Evolutionary conservation across 2,329 filamentous ascomycete species (phyloP).

Genomic region (Nemania sp.): DNA sequence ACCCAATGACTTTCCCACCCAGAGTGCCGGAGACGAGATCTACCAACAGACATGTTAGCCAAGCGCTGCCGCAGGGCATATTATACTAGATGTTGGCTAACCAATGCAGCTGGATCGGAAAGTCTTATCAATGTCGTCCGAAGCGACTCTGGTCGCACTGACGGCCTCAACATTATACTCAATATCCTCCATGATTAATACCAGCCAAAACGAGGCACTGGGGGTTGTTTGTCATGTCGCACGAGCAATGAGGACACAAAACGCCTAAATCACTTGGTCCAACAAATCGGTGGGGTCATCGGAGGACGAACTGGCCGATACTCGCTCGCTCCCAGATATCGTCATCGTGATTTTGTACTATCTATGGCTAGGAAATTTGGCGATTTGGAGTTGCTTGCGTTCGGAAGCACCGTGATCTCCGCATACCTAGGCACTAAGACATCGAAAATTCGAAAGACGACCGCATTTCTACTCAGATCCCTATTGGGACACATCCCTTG

Average conservation of each 20-base stretch:
- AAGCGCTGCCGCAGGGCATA: neutral
- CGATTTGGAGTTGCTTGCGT: neutral
- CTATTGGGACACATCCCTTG: no score
- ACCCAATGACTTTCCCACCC: conserved; percentile 66
- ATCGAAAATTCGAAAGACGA: no score
- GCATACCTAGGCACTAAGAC: no score
- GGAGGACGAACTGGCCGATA: conserved; percentile 34
- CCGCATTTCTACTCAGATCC: no score
- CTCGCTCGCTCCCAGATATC: conserved; percentile 2
- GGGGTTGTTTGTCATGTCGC: no score
- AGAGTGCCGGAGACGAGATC: conserved; percentile 64
- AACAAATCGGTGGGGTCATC: conserved; percentile 17
- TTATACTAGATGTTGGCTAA: conserved; percentile 41
- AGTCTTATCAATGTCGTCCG: conserved; percentile 62
- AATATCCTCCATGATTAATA: conserved; percentile 45
- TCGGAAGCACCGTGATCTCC: no score
- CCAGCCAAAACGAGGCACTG: neutral
- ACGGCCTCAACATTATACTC: conserved; percentile 62
- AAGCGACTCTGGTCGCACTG: conserved; percentile 50
- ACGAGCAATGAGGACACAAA: no score
- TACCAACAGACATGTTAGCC: conserved; percentile 38
- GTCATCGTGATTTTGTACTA: neutral
- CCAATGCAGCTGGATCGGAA: conserved; percentile 66
- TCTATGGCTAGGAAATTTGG: neutral
- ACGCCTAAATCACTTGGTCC: neutral